Evolutionary conservation across 352 stramenopile genomes (phyloP).

Genomic region (Phytopythium oedochilum): DNA sequence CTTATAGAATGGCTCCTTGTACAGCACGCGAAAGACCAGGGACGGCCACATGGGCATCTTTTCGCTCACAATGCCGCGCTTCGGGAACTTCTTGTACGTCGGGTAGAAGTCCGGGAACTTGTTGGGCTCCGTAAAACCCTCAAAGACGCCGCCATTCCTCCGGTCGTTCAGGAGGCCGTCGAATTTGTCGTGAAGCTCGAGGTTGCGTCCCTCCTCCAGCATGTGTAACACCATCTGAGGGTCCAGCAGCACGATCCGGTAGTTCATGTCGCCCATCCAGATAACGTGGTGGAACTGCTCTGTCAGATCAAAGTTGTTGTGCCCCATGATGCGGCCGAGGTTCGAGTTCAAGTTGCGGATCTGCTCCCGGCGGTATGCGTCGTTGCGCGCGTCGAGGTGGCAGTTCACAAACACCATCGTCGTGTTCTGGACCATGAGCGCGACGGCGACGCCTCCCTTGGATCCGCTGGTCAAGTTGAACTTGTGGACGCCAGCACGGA

Average conservation of each 20-base stretch:
- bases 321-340: slow-evolving; percentile 75
- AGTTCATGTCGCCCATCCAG: slow-evolving; percentile 90
- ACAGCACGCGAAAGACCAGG: slow-evolving; percentile 72
- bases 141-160: slow-evolving; percentile 66
- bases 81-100: slow-evolving; percentile 88
- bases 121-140: slow-evolving; percentile 74
- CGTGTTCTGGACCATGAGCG: slow-evolving; percentile 67
- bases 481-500: slow-evolving; percentile 72
- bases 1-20: slow-evolving; percentile 90
- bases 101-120: slow-evolving; percentile 88
- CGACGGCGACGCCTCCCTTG: slow-evolving; percentile 76
- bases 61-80: slow-evolving; percentile 64
- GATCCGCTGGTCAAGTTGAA: slow-evolving; percentile 79
- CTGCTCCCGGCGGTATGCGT: slow-evolving; percentile 77
- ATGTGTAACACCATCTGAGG: slow-evolving; percentile 75
- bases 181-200: slow-evolving; percentile 82
- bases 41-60: slow-evolving; percentile 57
- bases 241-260: slow-evolving; percentile 74
- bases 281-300: slow-evolving; percentile 89
- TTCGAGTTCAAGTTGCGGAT: slow-evolving; percentile 75
- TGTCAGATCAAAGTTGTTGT: slow-evolving; percentile 76
- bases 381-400: slow-evolving; percentile 79
- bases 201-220: slow-evolving; percentile 68
- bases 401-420: slow-evolving; percentile 85
- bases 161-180: slow-evolving; percentile 81